Evolutionary conservation across 73 alveolate genomes (phyloP), one percentile per base, ranked within the genome.

Genomic region (Paramecium octaurelia): DNA sequence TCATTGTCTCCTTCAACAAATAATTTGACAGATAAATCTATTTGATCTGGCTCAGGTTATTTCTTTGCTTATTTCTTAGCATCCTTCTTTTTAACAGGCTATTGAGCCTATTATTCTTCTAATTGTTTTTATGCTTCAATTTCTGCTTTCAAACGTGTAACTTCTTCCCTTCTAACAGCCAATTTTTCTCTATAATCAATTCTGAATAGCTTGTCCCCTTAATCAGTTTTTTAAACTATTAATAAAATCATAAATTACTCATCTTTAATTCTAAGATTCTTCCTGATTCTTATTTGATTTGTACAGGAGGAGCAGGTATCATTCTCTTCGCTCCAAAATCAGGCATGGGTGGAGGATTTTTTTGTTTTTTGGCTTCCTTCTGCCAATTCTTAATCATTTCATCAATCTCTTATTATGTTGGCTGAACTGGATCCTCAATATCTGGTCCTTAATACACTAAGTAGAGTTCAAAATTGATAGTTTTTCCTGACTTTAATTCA

Each of bases 311-410:
- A 24, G 91, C 58, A 24, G 70, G 44, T 8, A 80, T 80, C 91
- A 80, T 80, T 80, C 77, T 80, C 57, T 80, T 80, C 0, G 75
- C 91, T 2, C 90, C 73, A 46, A 80, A 80, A 46, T 80, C 76
- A 80, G 91, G 91, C 75, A 80, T 80, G 8, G 91, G 91, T 6
- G 91, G 76, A 16, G 91, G 76, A 46, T 80, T 80, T 23, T 77
- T 80, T 46, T 80, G 23, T 44, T 80, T 80, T 35, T 80, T 43
- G 18, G 76, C 91, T 9, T 80, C 91, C 38, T 80, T 80, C 23
- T 80, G 44, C 91, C 91, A 80, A 48, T 80, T 80, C 18, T 80
- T 80, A 12, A 80, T 76, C 76, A 80, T 24, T 43, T 80, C 76
- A 80, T 80, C 91, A 31, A 80, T 80, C 14, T 80, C 76, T 46